These are phyloP conservation scores for Ogataea sp. DNA, from an alignment of 805 yeast species.

Conservation along the genomic window DNA sequence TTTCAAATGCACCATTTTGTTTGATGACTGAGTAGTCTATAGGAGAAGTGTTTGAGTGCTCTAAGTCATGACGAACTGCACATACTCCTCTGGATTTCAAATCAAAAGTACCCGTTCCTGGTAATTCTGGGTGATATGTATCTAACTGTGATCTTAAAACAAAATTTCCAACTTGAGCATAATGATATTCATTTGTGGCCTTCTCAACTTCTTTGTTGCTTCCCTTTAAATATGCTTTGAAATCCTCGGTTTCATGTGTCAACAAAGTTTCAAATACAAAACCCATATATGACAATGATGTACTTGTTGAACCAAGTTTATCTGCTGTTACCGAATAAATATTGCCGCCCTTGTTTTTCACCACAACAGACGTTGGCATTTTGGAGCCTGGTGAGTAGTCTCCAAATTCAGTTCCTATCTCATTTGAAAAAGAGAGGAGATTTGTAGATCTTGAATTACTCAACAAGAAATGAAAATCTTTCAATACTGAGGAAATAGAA, in stretches of 20 bases:
- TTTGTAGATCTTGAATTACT: conserved; percentile 53
- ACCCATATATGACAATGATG: conserved; percentile 67
- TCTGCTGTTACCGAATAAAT: conserved; percentile 66
- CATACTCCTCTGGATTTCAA: conserved; percentile 87
- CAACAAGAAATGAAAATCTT: conserved; percentile 67
- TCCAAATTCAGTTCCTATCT: conserved; percentile 29
- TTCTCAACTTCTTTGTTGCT: conserved; percentile 1
- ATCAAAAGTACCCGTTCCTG: conserved; percentile 90
- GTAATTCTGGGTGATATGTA: conserved; percentile 65
- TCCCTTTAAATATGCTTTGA: conserved; percentile 27
- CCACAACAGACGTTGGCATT: conserved; percentile 48
- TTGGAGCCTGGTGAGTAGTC: conserved; percentile 36
- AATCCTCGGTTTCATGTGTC: conserved; percentile 50
- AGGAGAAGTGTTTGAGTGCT: conserved; percentile 42
- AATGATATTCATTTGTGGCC: conserved; percentile 44
- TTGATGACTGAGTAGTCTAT: conserved; percentile 62
- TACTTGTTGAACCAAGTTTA: conserved; percentile 56
- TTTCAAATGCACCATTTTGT: conserved; percentile 59
- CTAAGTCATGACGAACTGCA: conserved; percentile 71
- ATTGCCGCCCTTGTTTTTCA: conserved; percentile 28
- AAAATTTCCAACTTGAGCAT: conserved; percentile 59
- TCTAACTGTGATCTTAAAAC: conserved; percentile 88
- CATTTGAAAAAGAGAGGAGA: conserved; percentile 34
- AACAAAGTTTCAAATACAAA: conserved; percentile 70
- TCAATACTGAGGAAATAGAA: conserved; percentile 70